Base-by-base conservation (phyloP, 257 asterid species). In the Primulina huaijiensis region DNA sequence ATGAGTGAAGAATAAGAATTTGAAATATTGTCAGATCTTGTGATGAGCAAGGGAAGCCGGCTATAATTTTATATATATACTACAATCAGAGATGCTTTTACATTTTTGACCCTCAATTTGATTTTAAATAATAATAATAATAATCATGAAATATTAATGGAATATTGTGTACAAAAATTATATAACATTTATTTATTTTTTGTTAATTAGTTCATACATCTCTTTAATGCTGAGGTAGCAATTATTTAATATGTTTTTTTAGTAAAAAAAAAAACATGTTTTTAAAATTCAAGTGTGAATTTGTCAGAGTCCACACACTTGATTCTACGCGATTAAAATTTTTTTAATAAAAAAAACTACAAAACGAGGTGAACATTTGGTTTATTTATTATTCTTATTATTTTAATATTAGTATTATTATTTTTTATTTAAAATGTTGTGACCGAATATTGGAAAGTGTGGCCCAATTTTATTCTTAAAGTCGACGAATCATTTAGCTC, bases 41-140 rank as follows among this genome's bases (percentile, higher is more conserved):
- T 10, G 68, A 64, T 10, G 50, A 38, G 14, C 50, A 52, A 29
- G 68, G 21, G 53, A 64, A 53, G 69, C 43, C 34, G 50, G 34
- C 69, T 64, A 38, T 27, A 33, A 17, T 31, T 0, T 7, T 17
- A 38, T 38, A 38, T 38, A 38, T 38, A 33, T 7, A 9, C 20
- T n/a, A 7, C 23, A 37, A 8, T n/a, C 11, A 34, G 50, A 20
- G 35, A 17, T 38, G 27, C 20, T 11, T 19, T 65, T 65, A 33
- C 69, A 40, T 23, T 21, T 38, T 43, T 43, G 55, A 43, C 55
- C n/a, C 19, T 43, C 19, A 3, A 38, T 14, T 43, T 40, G 2
- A 17, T 5, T 30, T 31, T 10, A 4, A 16, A 20, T 8, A 23
- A 3, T 17, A 38, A 5, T 20, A 37, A 29, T 64, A 21, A 43